Evolutionary conservation across 805 yeast genomes (phyloP), one percentile per base, ranked within the genome.

Genomic region (Pichia exigua): DNA sequence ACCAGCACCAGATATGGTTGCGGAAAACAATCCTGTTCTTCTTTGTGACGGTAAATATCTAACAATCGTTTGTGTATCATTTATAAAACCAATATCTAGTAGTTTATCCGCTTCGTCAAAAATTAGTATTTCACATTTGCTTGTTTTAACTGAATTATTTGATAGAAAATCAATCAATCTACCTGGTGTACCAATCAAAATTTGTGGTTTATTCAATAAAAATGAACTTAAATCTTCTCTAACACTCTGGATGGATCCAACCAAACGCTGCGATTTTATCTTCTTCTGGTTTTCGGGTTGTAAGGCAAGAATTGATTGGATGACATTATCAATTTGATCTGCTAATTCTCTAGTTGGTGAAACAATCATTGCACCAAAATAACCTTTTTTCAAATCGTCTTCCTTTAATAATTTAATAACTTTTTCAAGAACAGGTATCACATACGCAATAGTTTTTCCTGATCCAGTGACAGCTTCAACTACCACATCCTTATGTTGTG

Each of bases 391-490:
- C 21, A 77, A 3, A 69, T 70, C 51, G 12, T 20, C 54, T 22
- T 68, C 68, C 35, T 57, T 54, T 8, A 61, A 7, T 39, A 59
- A 58, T 32, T 57, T 66, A n/a, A 64, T 59, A 9, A 90, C 67
- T 58, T 82, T 83, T 59, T 90, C 92, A 5, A 90, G 61, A 1
- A 87, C 76, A 0, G 99, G 99, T 2, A 94, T 75, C 5, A 83
- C 80, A 70, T 87, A 94, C 3, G 97, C 85, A n/a, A 91, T 66
- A 0, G 99, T 94, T 65, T 94, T 94, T n/a, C 99, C 99, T 0
- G 97, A 90, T 0, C 99, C 99, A 0, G 99, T 94, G 1, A 89
- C 96, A 0, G 97, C 96, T 65, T 94, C 97, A 1, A 90, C 98
- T 10, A 94, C 94, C 4, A 94, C 97, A 68, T 94, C 99, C 62